phyloP scores from a whole-genome alignment of 2,329 filamentous ascomycete genomes.

The Colletotrichum trifolii region DNA sequence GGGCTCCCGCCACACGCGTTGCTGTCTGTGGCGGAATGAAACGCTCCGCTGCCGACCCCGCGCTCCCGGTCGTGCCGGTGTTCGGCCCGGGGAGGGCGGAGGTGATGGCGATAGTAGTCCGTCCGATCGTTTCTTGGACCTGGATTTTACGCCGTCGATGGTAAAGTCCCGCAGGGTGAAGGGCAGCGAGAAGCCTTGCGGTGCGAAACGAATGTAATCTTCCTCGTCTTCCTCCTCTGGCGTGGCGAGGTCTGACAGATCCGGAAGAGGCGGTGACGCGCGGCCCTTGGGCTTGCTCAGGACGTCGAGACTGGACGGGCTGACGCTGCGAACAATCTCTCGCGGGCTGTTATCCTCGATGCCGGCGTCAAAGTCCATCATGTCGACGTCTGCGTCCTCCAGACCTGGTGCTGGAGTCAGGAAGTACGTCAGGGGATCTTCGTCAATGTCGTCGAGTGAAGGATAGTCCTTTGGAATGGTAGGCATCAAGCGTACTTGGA shows the following conservation, averaged over 20 bases:
- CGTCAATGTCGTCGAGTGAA: constrained; percentile 60
- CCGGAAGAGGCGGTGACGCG: constrained; percentile 48
- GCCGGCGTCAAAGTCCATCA: constrained; percentile 67
- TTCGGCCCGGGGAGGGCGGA: constrained; percentile 44
- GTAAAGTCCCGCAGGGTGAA: constrained; percentile 56
- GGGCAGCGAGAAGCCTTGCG: constrained; percentile 52
- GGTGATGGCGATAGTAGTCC: constrained; percentile 46
- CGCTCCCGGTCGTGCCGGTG: constrained; percentile 41
- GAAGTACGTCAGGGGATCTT: constrained; percentile 67
- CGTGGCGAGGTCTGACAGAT: constrained; percentile 56
- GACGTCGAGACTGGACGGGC: constrained; percentile 65
- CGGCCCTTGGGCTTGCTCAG: constrained; percentile 56
- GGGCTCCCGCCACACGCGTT: constrained; percentile 65
- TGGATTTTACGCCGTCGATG: constrained; percentile 48
- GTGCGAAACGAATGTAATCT: constrained; percentile 61
- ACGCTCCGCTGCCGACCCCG: constrained; percentile 43
- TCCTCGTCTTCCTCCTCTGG: constrained; percentile 59
- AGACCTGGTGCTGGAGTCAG: constrained; percentile 60
- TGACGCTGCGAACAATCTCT: constrained; percentile 64
- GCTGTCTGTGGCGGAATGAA: constrained; percentile 51
- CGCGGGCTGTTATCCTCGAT: constrained; percentile 63
- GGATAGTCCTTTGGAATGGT: constrained; percentile 55
- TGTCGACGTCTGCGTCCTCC: constrained; percentile 53
- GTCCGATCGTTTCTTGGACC: constrained; percentile 45
- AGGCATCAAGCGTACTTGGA: constrained; percentile 59